Base-by-base conservation (phyloP, 495 filamentous ascomycete species). In the Aspergillus panamensis region DNA sequence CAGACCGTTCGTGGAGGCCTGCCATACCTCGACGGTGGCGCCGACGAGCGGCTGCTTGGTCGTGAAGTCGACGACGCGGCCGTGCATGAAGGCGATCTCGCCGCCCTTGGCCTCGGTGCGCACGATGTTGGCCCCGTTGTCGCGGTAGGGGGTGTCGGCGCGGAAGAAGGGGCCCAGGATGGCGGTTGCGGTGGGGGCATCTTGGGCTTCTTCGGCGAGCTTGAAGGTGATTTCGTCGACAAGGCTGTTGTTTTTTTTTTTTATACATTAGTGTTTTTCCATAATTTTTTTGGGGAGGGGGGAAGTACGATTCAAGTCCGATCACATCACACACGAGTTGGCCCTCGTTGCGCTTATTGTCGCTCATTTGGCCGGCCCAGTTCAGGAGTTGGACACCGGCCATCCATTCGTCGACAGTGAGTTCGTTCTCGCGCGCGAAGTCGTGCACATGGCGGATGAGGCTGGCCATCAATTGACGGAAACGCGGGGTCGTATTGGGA, bases 111-210 rank as follows among this genome's bases (percentile, higher is more conserved):
- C 76, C 39, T 75, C 62, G 1, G 86, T 73, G 67, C 39, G 51
- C 20, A 89, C 86, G 60, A 91, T 87, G 57, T 80, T 84, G 55
- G 75, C 80, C 19, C 84, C 87, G 73, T 87, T 89, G 8, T 79
- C 63, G 37, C 81, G 77, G 20, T 75, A 68, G 4, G 87, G 86
- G 0, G 88, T 85, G 66, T 90, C 77, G 55, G 82, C 75, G 14
- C 89, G 83, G 79, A 86, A 92, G 77, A 91, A 91, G 4, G 89
- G 89, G 7, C 89, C 89, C 0, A 92, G 80, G 54, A 91, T 85
- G 42, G 88, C 80, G 4, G 88, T 88, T 16, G 86, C 80, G 10
- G 89, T 92, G 33, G 81, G 80, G 12, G 74, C 68, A 43, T 78
- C 81, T 10, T 53, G 56, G 53, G 74, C 79, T 53, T 80, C 76